Percentiles rank a stretch among this genome's conserved stretches.
These are phyloP conservation scores for Solanum megistacrolobum DNA, from an alignment of 257 asterid species.

Conservation along the genomic window DNA sequence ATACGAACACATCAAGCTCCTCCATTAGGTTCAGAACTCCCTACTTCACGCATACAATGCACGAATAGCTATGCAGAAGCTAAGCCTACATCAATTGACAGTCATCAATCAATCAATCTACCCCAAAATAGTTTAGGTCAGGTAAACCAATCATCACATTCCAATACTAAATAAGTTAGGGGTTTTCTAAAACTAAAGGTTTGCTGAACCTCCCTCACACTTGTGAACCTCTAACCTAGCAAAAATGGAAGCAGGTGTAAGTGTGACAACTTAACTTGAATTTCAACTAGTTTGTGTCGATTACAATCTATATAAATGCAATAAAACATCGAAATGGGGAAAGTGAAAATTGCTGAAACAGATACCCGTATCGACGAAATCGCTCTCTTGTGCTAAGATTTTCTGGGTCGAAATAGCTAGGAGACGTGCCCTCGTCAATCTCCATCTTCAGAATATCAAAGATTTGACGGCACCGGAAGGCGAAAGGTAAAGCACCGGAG, in stretches of 20 bases:
- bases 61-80: background rate
- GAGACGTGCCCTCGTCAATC: slow-evolving; percentile 61
- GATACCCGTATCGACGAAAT: slow-evolving; percentile 88
- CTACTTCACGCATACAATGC: background rate
- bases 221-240: background rate
- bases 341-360: background rate
- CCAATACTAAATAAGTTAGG: background rate
- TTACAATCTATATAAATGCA: background rate
- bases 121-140: background rate
- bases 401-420: slow-evolving; percentile 62
- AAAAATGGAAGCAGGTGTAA: background rate
- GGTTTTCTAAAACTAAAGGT: background rate
- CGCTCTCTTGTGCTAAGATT: slow-evolving; percentile 71
- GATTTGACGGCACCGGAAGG: slow-evolving; percentile 11
- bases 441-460: slow-evolving; percentile 33
- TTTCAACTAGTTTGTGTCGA: background rate
- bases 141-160: background rate
- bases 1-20: background rate
- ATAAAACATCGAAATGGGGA: background rate
- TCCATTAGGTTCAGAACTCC: background rate
- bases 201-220: background rate
- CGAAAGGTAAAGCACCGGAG: slow-evolving; percentile 18
- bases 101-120: background rate
- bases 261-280: background rate
- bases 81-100: background rate